These are phyloP conservation scores for Fusarium sp. DNA, from an alignment of 2,329 filamentous ascomycete species.

Conservation along the genomic window DNA sequence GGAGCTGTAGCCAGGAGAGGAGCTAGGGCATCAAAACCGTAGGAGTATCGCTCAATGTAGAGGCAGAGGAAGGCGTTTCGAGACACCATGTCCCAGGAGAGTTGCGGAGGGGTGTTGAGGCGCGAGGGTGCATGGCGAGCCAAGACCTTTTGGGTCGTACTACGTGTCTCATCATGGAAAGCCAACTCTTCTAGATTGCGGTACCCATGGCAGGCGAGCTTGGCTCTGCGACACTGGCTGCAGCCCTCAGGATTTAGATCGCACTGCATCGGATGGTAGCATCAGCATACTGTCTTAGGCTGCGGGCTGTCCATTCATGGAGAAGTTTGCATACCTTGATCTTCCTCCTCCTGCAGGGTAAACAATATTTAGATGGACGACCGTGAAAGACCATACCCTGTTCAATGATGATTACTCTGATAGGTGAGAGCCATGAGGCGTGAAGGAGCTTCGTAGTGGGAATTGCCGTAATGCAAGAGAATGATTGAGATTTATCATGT, in stretches of 20 bases:
- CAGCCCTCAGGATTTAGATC: background rate
- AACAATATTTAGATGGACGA: background rate
- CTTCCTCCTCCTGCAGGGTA: background rate
- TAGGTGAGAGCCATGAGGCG: background rate
- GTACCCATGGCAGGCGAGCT: background rate
- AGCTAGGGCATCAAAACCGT: background rate
- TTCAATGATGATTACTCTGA: background rate
- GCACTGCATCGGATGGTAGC: background rate
- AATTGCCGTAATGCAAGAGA: background rate
- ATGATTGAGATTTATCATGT: background rate
- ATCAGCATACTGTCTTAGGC: background rate
- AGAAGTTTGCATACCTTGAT: background rate
- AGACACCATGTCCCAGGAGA: background rate
- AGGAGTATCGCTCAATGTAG: background rate
- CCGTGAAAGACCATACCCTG: background rate
- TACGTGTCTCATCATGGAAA: background rate
- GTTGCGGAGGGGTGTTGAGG: background rate
- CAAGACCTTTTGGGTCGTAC: background rate
- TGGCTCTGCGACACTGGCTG: background rate
- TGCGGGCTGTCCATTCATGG: background rate
- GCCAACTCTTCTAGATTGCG: background rate
- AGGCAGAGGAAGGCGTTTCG: background rate
- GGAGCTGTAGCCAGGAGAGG: background rate
- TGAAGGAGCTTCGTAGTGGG: too few relatives aligned
- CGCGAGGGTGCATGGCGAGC: background rate